Conservation (phyloP, 805 yeast species). For the Henningerozyma blattae region DNA sequence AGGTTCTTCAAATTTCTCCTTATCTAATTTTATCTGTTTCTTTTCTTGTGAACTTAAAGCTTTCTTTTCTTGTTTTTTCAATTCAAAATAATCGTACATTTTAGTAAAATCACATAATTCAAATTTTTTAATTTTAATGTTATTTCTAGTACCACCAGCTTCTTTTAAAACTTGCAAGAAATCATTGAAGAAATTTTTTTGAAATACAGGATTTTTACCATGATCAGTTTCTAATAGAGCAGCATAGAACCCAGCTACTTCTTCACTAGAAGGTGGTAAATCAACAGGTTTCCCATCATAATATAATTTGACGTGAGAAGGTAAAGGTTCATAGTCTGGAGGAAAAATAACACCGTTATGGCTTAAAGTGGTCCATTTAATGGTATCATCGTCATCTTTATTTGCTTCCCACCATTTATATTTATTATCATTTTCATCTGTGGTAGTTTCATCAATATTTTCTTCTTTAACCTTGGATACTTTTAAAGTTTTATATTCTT, state of each 20-base stretch:
- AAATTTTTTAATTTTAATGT: constrained; percentile 42
- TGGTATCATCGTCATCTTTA: constrained; percentile 52
- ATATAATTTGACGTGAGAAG: constrained; percentile 57
- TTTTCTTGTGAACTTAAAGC: constrained; percentile 60
- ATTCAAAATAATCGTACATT: constrained; percentile 63
- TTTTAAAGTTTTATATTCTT: not conserved
- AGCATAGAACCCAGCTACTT: constrained; percentile 90
- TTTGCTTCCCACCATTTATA: constrained; percentile 81
- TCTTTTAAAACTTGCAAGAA: constrained; percentile 59
- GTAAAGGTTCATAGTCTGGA: constrained; percentile 81
- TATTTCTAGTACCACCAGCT: constrained; percentile 45
- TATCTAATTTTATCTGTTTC: constrained; percentile 57
- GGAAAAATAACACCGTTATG: constrained; percentile 93
- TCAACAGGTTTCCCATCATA: constrained; percentile 69
- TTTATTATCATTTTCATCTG: constrained; percentile 42
- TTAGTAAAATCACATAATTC: constrained; percentile 64
- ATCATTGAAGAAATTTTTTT: constrained; percentile 75
- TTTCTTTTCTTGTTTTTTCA: constrained; percentile 60
- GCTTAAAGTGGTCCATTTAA: constrained; percentile 77
- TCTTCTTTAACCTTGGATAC: constrained; percentile 1
- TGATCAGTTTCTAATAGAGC: constrained; percentile 85
- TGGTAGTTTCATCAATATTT: constrained; percentile 11
- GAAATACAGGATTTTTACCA: constrained; percentile 76
- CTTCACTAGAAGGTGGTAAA: constrained; percentile 77
- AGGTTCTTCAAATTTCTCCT: constrained; percentile 66